phyloP scores from a whole-genome alignment of 257 asterid genomes.

The Scutellaria minor region DNA sequence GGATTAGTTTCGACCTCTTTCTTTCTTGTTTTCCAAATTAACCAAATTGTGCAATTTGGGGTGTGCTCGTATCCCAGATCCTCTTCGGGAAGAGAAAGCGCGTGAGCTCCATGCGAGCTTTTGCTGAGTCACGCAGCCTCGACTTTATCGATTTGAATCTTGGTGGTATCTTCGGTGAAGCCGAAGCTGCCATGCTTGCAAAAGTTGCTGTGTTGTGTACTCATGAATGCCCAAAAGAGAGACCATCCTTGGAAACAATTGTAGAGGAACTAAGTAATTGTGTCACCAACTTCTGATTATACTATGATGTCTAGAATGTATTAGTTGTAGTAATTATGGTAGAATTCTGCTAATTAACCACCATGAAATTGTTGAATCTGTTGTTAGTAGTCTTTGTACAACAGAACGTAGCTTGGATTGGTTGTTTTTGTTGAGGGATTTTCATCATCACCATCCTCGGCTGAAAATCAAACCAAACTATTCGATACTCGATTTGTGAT shows the following conservation, averaged over 20 bases:
- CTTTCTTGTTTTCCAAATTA: too few species aligned
- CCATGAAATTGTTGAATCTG: conserved; percentile 36
- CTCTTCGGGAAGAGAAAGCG: conserved; percentile 70
- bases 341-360: conserved; percentile 43
- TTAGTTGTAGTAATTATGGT: conserved; percentile 30
- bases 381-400: neutral
- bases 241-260: conserved; percentile 68
- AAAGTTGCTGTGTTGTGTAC: conserved; percentile 68
- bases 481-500: too few species aligned
- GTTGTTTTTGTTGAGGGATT: conserved; percentile 27
- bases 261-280: conserved; percentile 47
- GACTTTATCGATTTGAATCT: conserved; percentile 71
- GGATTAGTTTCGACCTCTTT: too few species aligned
- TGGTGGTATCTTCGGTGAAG: conserved; percentile 54
- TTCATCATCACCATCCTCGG: conserved; percentile 35
- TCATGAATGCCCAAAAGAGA: conserved; percentile 68
- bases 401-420: conserved; percentile 16
- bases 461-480: too few species aligned
- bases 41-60: conserved; percentile 45
- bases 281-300: conserved; percentile 11
- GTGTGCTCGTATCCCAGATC: conserved; percentile 77
- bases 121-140: conserved; percentile 58
- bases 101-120: conserved; percentile 51
- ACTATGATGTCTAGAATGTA: conserved; percentile 14
- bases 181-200: conserved; percentile 59